A percentile compares a stretch with the other conserved stretches of the same genome.
phyloP scores from a whole-genome alignment of 306 rosid species.

The Fragaria ananassa region DNA sequence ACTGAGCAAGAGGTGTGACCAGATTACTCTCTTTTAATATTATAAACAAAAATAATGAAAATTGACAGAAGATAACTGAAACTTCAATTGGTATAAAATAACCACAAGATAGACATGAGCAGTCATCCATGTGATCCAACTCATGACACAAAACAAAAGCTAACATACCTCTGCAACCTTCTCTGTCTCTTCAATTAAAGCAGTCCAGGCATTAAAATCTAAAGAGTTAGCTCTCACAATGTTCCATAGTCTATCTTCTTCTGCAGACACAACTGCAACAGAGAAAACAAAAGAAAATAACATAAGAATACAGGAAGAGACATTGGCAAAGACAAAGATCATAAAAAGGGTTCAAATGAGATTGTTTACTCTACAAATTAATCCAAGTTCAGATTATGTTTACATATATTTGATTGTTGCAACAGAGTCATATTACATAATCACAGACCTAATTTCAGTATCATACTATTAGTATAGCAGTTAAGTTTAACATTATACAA shows the following conservation, averaged over 20 bases:
- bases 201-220: conserved; percentile 93
- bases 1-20: not conserved
- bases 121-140: conserved; percentile 3
- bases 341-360: not conserved
- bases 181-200: conserved; percentile 95
- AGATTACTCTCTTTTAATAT: not conserved
- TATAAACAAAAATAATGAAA: not conserved
- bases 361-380: not conserved
- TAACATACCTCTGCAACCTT: conserved; percentile 74
- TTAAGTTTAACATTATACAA: not conserved
- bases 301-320: not conserved
- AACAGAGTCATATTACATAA: not conserved
- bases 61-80: not conserved
- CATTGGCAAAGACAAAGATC: not conserved
- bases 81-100: not conserved
- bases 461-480: not conserved
- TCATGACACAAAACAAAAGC: conserved; percentile 8
- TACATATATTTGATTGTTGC: not conserved
- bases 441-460: not conserved
- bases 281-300: conserved; percentile 10
- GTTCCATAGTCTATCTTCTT: conserved; percentile 94
- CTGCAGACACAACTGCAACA: conserved; percentile 66
- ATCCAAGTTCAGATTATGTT: not conserved
- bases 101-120: conserved; percentile 8
- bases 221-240: conserved; percentile 84